Base-by-base conservation (phyloP, 306 rosid genomes). In the Prunus davidiana region DNA sequence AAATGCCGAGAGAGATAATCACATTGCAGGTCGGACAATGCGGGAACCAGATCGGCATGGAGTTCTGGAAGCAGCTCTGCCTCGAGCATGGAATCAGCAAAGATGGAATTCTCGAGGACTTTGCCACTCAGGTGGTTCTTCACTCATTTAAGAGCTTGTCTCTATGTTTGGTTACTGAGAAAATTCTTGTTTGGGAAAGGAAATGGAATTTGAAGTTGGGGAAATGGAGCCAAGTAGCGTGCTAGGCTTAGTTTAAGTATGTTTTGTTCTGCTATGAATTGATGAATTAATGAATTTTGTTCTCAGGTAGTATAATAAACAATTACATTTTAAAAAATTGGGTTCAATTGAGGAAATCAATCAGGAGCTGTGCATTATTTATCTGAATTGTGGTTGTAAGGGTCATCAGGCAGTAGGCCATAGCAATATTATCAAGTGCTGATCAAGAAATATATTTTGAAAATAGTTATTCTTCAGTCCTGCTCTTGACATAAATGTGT, bases 1-100 rank as follows among this genome's bases (percentile, higher is more conserved):
- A 75, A 77, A 94, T 94, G 98, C 98, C 97, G 50, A 57, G 98
- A 56, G 98, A 94, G 82, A 94, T 94, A 83, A 92, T 94, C 83
- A 94, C 98, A 1, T 86, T 94, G 24, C 98, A 94, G 88, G 98
- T 94, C 5, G 98, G 98, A 11, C 98, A 94, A 90, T 94, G 98
- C 60, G 98, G 98, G 30, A 94, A 94, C 74, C 98, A 94, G 96
- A 94, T 92, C 89, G 98, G 98, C 45, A 94, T 94, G 98, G 98
- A 94, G 83, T 94, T 94, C 85, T 94, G 98, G 98, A 94, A 94
- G 84, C 98, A 94, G 82, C 98, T 94, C 13, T 94, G 98, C 79
- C 95, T 92, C 74, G 98, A 94, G 86, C 98, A 94, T 19, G 98
- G 98, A 46, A 94, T 94, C 92, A 94, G 91, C 88, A 94, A 90